A percentile compares a stretch with the other conserved stretches of the same genome.
phyloP scores from a whole-genome alignment of 2,329 filamentous ascomycete genomes.

The Pseudocercospora vitis region DNA sequence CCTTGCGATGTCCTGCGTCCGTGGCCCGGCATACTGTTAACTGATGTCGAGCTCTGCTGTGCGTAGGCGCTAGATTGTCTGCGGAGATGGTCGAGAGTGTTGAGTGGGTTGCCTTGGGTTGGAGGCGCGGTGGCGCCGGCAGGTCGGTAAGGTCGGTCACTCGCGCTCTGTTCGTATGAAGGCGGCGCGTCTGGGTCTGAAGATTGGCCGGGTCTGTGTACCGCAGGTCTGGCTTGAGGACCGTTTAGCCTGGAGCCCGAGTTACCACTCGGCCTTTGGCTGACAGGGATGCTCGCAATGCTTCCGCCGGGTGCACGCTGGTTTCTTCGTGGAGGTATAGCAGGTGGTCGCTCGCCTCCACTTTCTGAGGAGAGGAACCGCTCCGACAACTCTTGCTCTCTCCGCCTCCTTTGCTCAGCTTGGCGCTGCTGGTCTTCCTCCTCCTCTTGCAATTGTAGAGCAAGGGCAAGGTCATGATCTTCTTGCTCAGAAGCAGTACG shows the following conservation, averaged over 20 bases:
- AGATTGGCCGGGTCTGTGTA: constrained; percentile 35
- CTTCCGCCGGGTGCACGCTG: constrained; percentile 25
- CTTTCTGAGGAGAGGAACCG: constrained; percentile 56
- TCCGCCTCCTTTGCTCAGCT: constrained; percentile 57
- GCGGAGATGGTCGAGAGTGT: constrained; percentile 37
- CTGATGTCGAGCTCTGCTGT: constrained; percentile 19
- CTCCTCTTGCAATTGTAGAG: constrained; percentile 90
- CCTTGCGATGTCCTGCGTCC: constrained; percentile 18
- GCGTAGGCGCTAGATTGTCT: constrained; percentile 31
- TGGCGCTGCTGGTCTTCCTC: constrained; percentile 76
- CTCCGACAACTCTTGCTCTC: constrained; percentile 68
- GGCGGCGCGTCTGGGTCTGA: constrained; percentile 60
- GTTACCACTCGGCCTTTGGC: constrained; percentile 1
- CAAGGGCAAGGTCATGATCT: constrained; percentile 77
- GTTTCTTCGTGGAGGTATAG: constrained; percentile 32
- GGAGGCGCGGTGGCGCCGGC: constrained; percentile 33
- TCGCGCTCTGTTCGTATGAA: constrained; percentile 65
- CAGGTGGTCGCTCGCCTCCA: constrained; percentile 49
- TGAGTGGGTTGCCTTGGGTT: constrained; percentile 37
- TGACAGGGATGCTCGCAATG: constrained; percentile 21
- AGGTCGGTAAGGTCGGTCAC: constrained; percentile 53
- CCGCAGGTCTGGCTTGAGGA: constrained; percentile 26
- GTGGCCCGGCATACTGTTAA: constrained; percentile 19
- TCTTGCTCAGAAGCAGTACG: constrained; percentile 68
- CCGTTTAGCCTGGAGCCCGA: constrained; percentile 9